Percentiles rank a stretch among this genome's conserved stretches.
Evolutionary conservation across 129 eudicot species (phyloP).

Genomic region (sunflower (Helianthus annuus)): HanXRQr2.0-SUNRISE NC_035434.2:133450421-133450920

Average conservation of each 20-base stretch:
- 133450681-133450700: constrained; percentile 40
- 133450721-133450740: constrained; percentile 72
- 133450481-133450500: constrained; percentile 92
- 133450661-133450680: neutral
- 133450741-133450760: constrained; percentile 81
- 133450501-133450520: constrained; percentile 69
- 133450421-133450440: neutral
- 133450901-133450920: no score
- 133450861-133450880: constrained; percentile 52
- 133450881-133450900: neutral
- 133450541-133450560: constrained; percentile 80
- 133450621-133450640: neutral
- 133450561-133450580: constrained; percentile 55
- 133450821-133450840: constrained; percentile 86
- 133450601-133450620: no score
- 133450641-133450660: constrained; percentile 3
- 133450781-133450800: constrained; percentile 90
- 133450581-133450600: no score
- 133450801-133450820: constrained; percentile 67
- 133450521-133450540: constrained; percentile 82
- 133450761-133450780: constrained; percentile 70
- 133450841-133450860: constrained; percentile 83
- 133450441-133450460: constrained; percentile 71
- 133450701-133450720: constrained; percentile 78
- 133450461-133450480: constrained; percentile 95